Percentiles rank a stretch among this genome's conserved stretches.
Evolutionary conservation across 148 eudicot species (phyloP).

Genomic region (Vaccinium macrocarpon): DNA sequence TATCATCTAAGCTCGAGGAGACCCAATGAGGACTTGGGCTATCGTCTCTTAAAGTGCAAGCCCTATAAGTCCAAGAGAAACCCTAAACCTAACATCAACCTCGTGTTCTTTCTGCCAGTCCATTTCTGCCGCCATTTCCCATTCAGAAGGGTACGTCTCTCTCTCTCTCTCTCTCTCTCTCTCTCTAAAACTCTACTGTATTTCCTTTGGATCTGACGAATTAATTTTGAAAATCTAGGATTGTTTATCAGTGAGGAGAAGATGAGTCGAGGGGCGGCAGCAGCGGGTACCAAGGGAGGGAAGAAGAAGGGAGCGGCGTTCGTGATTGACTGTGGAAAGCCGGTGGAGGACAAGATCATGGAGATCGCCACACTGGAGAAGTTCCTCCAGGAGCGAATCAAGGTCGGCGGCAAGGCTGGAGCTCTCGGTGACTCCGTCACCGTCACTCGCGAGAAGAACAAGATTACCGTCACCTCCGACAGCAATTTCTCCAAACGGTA

Average conservation of each 20-base stretch:
- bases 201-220: not conserved
- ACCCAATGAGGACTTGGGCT: not conserved
- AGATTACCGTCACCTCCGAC: constrained; percentile 42
- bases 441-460: constrained; percentile 43
- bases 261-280: constrained; percentile 42
- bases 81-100: not conserved
- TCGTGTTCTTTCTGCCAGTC: not conserved
- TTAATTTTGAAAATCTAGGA: not conserved
- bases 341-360: constrained; percentile 52
- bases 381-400: constrained; percentile 46
- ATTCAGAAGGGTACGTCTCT: not conserved
- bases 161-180: not conserved
- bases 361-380: constrained; percentile 47
- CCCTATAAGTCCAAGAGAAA: not conserved
- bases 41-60: not conserved
- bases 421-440: constrained; percentile 44
- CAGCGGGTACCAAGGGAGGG: constrained; percentile 36
- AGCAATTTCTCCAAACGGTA: constrained; percentile 42
- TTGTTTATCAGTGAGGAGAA: constrained; percentile 16
- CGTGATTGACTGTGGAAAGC: constrained; percentile 48
- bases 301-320: constrained; percentile 47
- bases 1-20: not conserved
- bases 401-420: constrained; percentile 51
- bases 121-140: not conserved
- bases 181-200: not conserved